Conservation (phyloP, 768 basidiomycete species). For the Lactarius trivialis region DNA sequence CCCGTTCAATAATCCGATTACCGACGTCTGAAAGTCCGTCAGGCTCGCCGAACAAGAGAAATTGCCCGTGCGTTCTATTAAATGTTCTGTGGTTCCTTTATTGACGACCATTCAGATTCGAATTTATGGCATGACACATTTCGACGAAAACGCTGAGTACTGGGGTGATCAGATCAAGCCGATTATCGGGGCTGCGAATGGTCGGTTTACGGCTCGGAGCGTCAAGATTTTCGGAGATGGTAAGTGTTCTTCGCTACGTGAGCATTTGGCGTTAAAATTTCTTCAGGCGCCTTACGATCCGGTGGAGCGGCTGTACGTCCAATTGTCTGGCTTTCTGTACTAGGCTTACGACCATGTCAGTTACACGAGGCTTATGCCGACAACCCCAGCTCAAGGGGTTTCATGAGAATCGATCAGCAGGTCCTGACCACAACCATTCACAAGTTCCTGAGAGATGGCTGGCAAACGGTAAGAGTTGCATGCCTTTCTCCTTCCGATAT, state of each 20-base stretch:
- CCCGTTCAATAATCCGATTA: slow-evolving; percentile 7
- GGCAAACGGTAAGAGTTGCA: slow-evolving; percentile 71
- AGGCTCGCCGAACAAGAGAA: slow-evolving; percentile 56
- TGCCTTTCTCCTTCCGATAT: background rate
- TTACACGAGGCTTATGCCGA: slow-evolving; percentile 80
- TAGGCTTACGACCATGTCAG: slow-evolving; percentile 32
- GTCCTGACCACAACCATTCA: slow-evolving; percentile 57
- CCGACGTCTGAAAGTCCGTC: slow-evolving; percentile 6
- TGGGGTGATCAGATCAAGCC: slow-evolving; percentile 63
- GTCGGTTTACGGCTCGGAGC: slow-evolving; percentile 62
- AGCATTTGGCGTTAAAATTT: background rate
- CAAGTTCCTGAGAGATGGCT: slow-evolving; percentile 68
- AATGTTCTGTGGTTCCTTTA: background rate
- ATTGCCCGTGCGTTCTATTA: slow-evolving; percentile 46
- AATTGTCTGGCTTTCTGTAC: background rate
- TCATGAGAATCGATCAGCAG: slow-evolving; percentile 65
- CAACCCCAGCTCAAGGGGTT: slow-evolving; percentile 66
- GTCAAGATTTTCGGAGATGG: slow-evolving; percentile 78
- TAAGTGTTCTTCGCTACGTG: slow-evolving; percentile 25
- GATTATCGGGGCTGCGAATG: slow-evolving; percentile 51
- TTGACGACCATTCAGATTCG: slow-evolving; percentile 45
- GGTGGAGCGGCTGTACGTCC: slow-evolving; percentile 75
- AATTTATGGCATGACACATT: slow-evolving; percentile 71
- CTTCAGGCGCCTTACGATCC: slow-evolving; percentile 76
- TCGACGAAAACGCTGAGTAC: slow-evolving; percentile 58